Conservation (phyloP, 2,329 filamentous ascomycete species). For the Aspergillus sp. region DNA sequence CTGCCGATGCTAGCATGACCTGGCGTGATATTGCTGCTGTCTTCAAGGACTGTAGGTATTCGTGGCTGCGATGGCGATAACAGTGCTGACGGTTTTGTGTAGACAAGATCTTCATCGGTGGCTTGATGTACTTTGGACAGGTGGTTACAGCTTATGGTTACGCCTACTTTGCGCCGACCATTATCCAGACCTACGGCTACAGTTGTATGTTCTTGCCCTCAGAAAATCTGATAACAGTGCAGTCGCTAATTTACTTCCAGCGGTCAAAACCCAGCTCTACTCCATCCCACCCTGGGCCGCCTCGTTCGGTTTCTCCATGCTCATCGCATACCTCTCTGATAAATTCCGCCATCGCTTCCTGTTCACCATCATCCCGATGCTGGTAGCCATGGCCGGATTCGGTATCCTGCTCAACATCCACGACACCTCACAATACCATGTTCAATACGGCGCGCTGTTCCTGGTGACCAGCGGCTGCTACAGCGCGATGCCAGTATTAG, state of each 20-base stretch:
- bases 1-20: conserved; percentile 62
- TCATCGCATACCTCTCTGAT: conserved; percentile 72
- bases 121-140: conserved; percentile 78
- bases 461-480: conserved; percentile 78
- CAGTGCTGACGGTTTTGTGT: conserved; percentile 14
- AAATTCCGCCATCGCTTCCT: conserved; percentile 70
- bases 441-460: conserved; percentile 80
- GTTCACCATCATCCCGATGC: conserved; percentile 70
- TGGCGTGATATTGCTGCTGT: conserved; percentile 62
- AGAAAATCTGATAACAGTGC: background rate
- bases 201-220: conserved; percentile 28
- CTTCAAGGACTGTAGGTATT: conserved; percentile 63
- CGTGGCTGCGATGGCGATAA: background rate
- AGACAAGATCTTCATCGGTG: conserved; percentile 69
- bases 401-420: conserved; percentile 72
- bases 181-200: conserved; percentile 69
- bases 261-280: conserved; percentile 54
- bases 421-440: conserved; percentile 55
- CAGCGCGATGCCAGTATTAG: conserved; percentile 79
- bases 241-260: conserved; percentile 17
- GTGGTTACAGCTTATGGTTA: conserved; percentile 75
- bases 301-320: conserved; percentile 76
- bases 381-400: conserved; percentile 71
- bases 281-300: conserved; percentile 64
- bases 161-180: conserved; percentile 74